Percentiles rank a stretch among this genome's conserved stretches.
Conservation (phyloP, 2,329 filamentous ascomycete species). For the Ascochyta koolunga region DNA sequence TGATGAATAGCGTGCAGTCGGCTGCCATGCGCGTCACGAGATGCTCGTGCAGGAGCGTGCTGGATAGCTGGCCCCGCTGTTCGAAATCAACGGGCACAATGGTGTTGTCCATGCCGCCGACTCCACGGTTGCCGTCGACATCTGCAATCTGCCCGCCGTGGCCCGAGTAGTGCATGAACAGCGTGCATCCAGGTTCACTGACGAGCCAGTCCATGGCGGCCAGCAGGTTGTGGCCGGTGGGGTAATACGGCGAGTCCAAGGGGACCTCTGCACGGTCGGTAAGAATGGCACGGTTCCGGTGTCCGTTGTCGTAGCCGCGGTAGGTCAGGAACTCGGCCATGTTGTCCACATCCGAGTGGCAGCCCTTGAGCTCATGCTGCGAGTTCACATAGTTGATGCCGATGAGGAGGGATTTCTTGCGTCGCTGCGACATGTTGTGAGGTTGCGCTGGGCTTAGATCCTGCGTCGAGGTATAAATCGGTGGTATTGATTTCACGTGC, state of each 20-base stretch:
- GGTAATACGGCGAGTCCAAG: conserved; percentile 42
- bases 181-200: conserved; percentile 56
- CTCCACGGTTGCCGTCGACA: conserved; percentile 46
- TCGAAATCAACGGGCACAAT: conserved; percentile 62
- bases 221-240: conserved; percentile 53
- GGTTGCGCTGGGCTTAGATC: too few species aligned
- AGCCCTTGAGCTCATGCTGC: conserved; percentile 54
- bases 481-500: background rate
- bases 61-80: conserved; percentile 60
- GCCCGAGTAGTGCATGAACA: conserved; percentile 65
- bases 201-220: conserved; percentile 66
- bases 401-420: conserved; percentile 58
- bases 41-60: conserved; percentile 58
- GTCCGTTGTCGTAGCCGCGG: conserved; percentile 51
- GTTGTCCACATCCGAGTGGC: conserved; percentile 58
- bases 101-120: conserved; percentile 53
- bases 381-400: conserved; percentile 59
- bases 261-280: conserved; percentile 47
- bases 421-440: too few species aligned
- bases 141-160: conserved; percentile 63
- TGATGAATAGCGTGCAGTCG: conserved; percentile 59
- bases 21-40: conserved; percentile 60
- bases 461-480: background rate
- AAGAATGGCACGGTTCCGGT: conserved; percentile 53
- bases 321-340: conserved; percentile 55